phyloP scores from a whole-genome alignment of 192 early-diverging fungal species.

The Gryganskiella cystojenkinii region DNA sequence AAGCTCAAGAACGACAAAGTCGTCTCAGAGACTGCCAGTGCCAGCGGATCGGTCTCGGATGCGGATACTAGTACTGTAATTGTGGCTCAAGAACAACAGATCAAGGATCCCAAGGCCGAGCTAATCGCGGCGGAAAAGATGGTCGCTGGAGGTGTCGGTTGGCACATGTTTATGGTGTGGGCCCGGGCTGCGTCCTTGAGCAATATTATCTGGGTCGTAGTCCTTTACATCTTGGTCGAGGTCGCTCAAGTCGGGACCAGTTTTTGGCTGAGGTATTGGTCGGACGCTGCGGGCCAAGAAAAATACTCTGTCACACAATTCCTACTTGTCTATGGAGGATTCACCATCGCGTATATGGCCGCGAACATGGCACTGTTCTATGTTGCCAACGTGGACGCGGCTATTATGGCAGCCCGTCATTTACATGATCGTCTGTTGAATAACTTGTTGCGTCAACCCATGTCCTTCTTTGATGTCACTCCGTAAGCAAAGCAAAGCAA shows the following conservation, averaged over 20 bases:
- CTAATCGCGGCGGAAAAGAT: constrained; percentile 83
- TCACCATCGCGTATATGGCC: constrained; percentile 26
- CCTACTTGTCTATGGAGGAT: constrained; percentile 21
- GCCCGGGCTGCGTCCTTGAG: constrained; percentile 59
- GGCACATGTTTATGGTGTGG: constrained; percentile 81
- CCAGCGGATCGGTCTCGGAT: constrained; percentile 21
- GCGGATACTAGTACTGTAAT: constrained; percentile 9
- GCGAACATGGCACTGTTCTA: constrained; percentile 37
- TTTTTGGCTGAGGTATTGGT: constrained; percentile 29
- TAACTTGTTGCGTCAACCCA: constrained; percentile 29
- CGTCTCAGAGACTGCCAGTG: constrained; percentile 21
- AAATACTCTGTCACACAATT: constrained; percentile 25
- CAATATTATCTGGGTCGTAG: constrained; percentile 50
- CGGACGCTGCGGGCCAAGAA: constrained; percentile 19
- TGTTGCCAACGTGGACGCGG: constrained; percentile 23
- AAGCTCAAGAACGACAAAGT: no score
- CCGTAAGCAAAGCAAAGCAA: no score
- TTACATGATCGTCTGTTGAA: constrained; percentile 49
- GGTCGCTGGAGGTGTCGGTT: constrained; percentile 81
- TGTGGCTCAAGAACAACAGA: background rate
- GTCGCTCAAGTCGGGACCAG: constrained; percentile 21
- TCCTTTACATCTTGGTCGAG: constrained; percentile 26
- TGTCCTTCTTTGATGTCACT: constrained; percentile 40
- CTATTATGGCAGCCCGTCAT: constrained; percentile 41
- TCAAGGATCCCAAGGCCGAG: constrained; percentile 13